Conservation (phyloP, 179 eudicot genomes). For the Nepenthes alata region DNA sequence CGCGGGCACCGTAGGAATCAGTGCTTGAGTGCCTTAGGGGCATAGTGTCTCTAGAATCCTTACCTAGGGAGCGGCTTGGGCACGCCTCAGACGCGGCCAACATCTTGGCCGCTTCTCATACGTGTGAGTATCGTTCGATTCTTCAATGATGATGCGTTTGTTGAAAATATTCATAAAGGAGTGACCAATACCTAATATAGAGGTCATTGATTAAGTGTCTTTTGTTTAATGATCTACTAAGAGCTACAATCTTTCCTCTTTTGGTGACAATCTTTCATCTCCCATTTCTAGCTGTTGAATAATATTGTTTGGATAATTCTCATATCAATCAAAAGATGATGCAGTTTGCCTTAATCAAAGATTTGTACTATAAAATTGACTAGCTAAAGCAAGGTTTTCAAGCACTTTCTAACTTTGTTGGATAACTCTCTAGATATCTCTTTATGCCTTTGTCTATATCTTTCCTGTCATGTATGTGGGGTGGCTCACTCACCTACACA, state of each 20-base stretch:
- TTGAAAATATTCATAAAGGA: no score
- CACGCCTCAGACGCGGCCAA: no score
- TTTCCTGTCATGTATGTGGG: background rate
- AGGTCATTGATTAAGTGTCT: constrained; percentile 28
- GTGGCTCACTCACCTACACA: no score
- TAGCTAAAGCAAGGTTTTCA: constrained; percentile 71
- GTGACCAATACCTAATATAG: constrained; percentile 4
- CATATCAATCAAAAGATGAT: constrained; percentile 88
- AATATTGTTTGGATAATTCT: background rate
- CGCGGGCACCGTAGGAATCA: no score
- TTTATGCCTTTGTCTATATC: background rate
- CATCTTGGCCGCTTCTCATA: no score
- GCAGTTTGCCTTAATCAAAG: constrained; percentile 71
- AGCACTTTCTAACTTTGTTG: background rate
- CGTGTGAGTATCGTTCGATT: no score
- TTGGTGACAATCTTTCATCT: background rate
- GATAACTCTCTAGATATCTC: no score
- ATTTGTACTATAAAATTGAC: constrained; percentile 70
- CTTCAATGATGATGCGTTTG: no score
- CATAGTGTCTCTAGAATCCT: no score
- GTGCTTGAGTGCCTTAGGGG: no score
- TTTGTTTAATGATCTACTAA: background rate
- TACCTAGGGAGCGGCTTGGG: no score
- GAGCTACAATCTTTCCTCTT: background rate
- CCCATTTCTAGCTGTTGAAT: background rate